phyloP scores from a whole-genome alignment of 441 rosid species.

The Mallotus japonicus region DNA sequence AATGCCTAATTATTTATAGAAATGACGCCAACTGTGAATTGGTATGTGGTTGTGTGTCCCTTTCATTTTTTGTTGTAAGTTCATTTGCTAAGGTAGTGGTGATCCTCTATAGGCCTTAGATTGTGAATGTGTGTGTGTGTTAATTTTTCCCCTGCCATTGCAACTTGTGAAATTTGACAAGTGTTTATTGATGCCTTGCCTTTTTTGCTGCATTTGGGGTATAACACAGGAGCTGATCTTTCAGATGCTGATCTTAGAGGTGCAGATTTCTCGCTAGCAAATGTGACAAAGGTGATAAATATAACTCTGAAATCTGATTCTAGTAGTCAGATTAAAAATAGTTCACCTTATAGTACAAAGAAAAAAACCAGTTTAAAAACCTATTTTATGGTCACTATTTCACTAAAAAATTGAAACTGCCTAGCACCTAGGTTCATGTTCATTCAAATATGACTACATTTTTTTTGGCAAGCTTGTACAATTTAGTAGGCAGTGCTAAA shows the following conservation, averaged over 20 bases:
- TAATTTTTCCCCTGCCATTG: background rate
- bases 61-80: background rate
- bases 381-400: background rate
- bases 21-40: background rate
- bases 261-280: constrained; percentile 86
- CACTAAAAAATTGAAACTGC: background rate
- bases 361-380: background rate
- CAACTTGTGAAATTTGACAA: background rate
- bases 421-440: background rate
- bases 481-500: background rate
- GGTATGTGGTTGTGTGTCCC: background rate
- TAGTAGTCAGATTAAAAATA: background rate
- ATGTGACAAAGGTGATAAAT: constrained; percentile 67
- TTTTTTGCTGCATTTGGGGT: background rate
- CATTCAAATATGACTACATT: background rate
- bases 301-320: background rate
- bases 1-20: no score
- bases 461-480: background rate
- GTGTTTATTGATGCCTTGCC: background rate
- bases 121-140: no score
- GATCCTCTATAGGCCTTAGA: background rate
- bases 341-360: background rate
- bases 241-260: constrained; percentile 85
- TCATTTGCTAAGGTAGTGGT: background rate
- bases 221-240: constrained; percentile 76